phyloP scores from a whole-genome alignment of 169 alveolate genomes.

The Perkinsus chesapeaki region DNA sequence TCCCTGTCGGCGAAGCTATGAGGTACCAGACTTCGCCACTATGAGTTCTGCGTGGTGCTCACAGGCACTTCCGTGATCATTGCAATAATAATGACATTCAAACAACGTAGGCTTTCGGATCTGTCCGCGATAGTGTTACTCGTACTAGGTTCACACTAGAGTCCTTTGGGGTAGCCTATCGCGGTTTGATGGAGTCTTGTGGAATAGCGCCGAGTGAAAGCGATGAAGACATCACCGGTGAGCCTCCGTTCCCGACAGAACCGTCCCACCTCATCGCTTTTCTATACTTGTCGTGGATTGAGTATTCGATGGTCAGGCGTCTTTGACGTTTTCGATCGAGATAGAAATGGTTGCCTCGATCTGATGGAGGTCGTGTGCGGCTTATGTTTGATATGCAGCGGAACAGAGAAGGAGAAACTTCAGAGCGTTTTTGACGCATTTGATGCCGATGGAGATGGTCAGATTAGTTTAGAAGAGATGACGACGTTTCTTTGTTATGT shows the following conservation, averaged over 20 bases:
- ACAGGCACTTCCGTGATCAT: neutral
- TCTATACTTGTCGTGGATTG: too few species aligned
- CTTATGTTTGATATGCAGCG: neutral
- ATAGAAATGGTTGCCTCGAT: slow-evolving; percentile 1
- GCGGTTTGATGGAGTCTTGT: neutral
- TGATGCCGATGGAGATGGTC: slow-evolving; percentile 9
- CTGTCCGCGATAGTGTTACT: neutral
- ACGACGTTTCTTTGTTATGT: neutral
- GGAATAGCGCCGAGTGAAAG: neutral
- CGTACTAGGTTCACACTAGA: neutral
- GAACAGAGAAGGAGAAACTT: slow-evolving; percentile 14
- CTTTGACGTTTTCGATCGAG: slow-evolving; percentile 3
- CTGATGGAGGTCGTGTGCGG: slow-evolving; percentile 13
- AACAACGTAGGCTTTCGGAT: neutral
- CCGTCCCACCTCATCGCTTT: too few species aligned
- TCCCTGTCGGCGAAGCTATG: neutral
- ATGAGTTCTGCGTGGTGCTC: neutral
- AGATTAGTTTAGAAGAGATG: slow-evolving; percentile 7
- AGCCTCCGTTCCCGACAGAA: too few species aligned
- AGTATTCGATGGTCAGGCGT: too few species aligned
- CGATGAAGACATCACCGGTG: neutral
- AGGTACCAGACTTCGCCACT: neutral
- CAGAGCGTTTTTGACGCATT: neutral
- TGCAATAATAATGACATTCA: neutral
- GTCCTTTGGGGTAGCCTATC: neutral